These are phyloP conservation scores for Acer yangbiense DNA, from an alignment of 345 rosid species.

Conservation along the genomic window DNA sequence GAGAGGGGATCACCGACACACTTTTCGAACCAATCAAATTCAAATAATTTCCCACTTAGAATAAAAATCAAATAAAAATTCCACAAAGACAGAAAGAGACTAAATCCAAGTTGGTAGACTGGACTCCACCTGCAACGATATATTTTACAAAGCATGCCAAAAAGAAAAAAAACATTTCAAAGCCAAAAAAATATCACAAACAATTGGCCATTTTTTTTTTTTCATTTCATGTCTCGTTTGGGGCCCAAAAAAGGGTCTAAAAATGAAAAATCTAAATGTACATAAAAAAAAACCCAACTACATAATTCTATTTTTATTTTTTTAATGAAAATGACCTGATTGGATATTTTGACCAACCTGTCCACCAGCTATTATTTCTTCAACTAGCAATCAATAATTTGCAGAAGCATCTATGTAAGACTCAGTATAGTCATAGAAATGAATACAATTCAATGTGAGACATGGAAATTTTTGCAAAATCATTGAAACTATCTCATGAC, in stretches of 20 bases:
- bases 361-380: too few relatives aligned
- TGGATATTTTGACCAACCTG: too few relatives aligned
- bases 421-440: too few relatives aligned
- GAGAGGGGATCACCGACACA: not conserved
- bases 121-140: not conserved
- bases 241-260: not conserved
- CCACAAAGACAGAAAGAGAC: not conserved
- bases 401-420: too few relatives aligned
- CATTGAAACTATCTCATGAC: slow-evolving; percentile 19
- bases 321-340: too few relatives aligned
- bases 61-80: not conserved
- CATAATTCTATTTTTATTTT: too few relatives aligned
- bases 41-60: not conserved
- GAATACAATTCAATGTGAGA: not conserved
- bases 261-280: too few relatives aligned
- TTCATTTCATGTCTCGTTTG: not conserved
- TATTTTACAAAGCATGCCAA: not conserved
- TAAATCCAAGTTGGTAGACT: not conserved
- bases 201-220: not conserved
- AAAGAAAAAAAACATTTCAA: not conserved
- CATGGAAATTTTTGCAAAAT: not conserved
- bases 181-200: not conserved
- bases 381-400: too few relatives aligned
- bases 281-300: too few relatives aligned
- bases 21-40: not conserved